Evolutionary conservation across 164 flowering plant species (phyloP), one percentile per base, ranked within the genome.

Genomic region (Magnolia officinalis): DNA sequence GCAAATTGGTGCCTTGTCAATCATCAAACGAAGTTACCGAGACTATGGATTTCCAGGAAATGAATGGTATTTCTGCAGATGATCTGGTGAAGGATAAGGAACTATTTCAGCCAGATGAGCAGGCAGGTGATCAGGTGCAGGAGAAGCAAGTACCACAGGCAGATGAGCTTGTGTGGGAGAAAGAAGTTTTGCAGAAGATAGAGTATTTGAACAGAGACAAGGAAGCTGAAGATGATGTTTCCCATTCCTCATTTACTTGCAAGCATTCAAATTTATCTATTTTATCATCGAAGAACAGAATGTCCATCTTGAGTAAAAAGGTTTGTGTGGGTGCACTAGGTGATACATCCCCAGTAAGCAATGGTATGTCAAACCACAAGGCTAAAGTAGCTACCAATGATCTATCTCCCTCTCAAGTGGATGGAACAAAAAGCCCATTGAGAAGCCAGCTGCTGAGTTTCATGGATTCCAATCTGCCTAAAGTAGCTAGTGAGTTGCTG

Each of bases 191-290:
- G 69, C 77, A 69, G 21, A 50, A 1, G 1, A 7, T 26, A 49
- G 82, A 80, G 50, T 66, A 31, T 72, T 58, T 51, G 24, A 77
- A 11, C 20, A 37, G 74, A 74, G 78, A 76, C 78, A 65, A 59
- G 73, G 74, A 81, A 72, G 66, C 71, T 63, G 6, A 10, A 37
- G 71, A 50, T 23, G 23, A 58, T 63, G 14, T 59, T 50, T 50
- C 20, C 55, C 52, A 29, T 72, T 24, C 18, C 19, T 66, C 78
- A 24, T 77, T 50, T 65, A 11, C 72, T 4, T 63, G 67, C 14
- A 71, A 71, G 76, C 65, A 45, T 24, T 69, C 75, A 78, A 74
- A 72, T 50, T 26, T 49, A 16, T 65, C 63, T 69, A 55, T 74
- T 67, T 70, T 10, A 4, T 72, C 79, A 72, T 26, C 67, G 59